These are phyloP conservation scores for Aegilops sharonensis DNA, from an alignment of 176 grass and related monocot species.

Conservation along the genomic window DNA sequence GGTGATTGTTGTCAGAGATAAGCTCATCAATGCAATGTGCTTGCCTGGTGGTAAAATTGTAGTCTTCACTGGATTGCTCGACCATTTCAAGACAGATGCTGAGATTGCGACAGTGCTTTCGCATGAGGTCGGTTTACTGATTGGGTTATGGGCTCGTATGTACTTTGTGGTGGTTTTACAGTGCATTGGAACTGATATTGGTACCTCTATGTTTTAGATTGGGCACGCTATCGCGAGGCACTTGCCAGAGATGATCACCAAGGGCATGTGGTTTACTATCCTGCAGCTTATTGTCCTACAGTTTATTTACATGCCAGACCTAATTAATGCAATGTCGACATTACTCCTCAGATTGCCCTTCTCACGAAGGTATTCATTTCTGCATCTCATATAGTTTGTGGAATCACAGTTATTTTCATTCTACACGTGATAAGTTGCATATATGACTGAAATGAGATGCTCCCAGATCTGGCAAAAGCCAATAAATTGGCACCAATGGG, in stretches of 20 bases:
- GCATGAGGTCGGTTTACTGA: conserved; percentile 63
- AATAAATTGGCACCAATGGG: background rate
- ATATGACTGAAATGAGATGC: conserved; percentile 4
- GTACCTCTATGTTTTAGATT: conserved; percentile 53
- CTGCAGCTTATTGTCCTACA: conserved; percentile 74
- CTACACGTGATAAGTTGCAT: background rate
- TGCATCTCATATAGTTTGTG: background rate
- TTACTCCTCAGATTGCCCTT: conserved; percentile 80
- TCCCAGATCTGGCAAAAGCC: background rate
- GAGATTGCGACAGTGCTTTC: conserved; percentile 85
- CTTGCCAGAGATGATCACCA: conserved; percentile 67
- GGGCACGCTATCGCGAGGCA: conserved; percentile 83
- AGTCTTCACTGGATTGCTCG: conserved; percentile 78
- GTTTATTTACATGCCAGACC: conserved; percentile 90
- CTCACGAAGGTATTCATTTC: conserved; percentile 70
- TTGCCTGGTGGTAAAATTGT: conserved; percentile 92
- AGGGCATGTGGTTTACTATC: conserved; percentile 59
- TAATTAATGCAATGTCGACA: conserved; percentile 70
- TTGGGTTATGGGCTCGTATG: background rate
- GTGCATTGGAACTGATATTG: conserved; percentile 8
- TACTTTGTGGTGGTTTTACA: background rate
- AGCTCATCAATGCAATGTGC: conserved; percentile 74
- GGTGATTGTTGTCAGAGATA: conserved; percentile 78
- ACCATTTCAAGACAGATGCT: conserved; percentile 73
- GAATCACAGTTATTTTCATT: background rate